A percentile compares a stretch with the other conserved stretches of the same genome.
Conservation (phyloP, 169 alveolate genomes). For the Amoebophrya sp. region DNA sequence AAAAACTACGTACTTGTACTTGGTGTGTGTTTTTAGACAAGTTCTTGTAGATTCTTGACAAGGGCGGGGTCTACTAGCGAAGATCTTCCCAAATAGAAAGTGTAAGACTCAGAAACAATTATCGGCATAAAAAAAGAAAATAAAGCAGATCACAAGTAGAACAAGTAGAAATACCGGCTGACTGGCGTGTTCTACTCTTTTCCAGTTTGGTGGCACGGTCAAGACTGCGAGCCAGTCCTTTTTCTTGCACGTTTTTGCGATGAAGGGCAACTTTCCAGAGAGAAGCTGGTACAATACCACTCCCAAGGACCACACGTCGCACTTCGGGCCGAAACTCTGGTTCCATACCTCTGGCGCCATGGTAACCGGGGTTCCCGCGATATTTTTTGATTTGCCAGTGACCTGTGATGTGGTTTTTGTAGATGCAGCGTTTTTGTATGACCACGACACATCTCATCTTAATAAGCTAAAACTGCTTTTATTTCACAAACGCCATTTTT, state of each 20-base stretch:
- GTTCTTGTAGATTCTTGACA: too few relatives aligned
- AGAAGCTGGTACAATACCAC: constrained; percentile 1
- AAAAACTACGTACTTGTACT: too few relatives aligned
- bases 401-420: too few relatives aligned
- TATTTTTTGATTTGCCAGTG: background rate
- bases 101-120: background rate
- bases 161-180: background rate
- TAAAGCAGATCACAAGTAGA: background rate
- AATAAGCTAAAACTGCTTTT: too few relatives aligned
- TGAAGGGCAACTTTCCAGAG: constrained; percentile 19
- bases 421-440: too few relatives aligned
- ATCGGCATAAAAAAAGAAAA: background rate
- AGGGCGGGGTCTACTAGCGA: too few relatives aligned
- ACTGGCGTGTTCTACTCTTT: background rate
- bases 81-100: too few relatives aligned
- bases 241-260: background rate
- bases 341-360: constrained; percentile 36
- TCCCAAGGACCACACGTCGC: constrained; percentile 32
- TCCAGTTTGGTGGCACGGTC: constrained; percentile 23
- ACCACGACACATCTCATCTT: too few relatives aligned
- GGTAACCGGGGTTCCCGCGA: constrained; percentile 29
- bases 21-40: too few relatives aligned
- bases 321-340: constrained; percentile 25
- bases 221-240: constrained; percentile 24
- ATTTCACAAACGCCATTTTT: too few relatives aligned